These are phyloP conservation scores for Aspergillus heteromorphus DNA, from an alignment of 495 filamentous ascomycete genomes.

Conservation along the genomic window DNA sequence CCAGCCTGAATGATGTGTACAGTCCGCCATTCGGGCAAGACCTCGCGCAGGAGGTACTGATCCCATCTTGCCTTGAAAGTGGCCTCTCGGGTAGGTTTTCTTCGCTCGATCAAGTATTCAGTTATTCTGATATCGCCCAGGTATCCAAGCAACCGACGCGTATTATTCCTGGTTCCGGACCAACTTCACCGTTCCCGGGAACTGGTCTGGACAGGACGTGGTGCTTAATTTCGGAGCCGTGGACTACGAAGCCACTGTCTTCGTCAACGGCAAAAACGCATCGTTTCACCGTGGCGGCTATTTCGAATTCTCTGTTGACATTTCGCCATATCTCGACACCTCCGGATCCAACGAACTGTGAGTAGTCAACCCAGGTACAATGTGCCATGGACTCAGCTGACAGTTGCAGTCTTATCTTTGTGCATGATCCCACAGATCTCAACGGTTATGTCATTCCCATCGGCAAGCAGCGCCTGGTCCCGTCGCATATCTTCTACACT, in stretches of 20 bases:
- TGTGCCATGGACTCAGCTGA: background rate
- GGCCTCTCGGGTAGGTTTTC: slow-evolving; percentile 39
- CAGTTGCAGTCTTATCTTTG: slow-evolving; percentile 49
- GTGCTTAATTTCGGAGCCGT: slow-evolving; percentile 66
- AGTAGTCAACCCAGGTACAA: slow-evolving; percentile 7
- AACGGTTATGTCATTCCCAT: slow-evolving; percentile 52
- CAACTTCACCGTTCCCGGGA: slow-evolving; percentile 46
- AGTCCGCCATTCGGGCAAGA: slow-evolving; percentile 36
- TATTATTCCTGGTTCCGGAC: slow-evolving; percentile 59
- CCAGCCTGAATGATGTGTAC: slow-evolving; percentile 30
- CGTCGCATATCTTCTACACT: slow-evolving; percentile 63
- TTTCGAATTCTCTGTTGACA: slow-evolving; percentile 54
- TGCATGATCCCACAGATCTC: slow-evolving; percentile 59
- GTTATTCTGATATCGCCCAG: slow-evolving; percentile 20
- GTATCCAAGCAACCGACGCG: slow-evolving; percentile 43
- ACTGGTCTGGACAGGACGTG: slow-evolving; percentile 41
- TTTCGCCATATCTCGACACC: slow-evolving; percentile 43
- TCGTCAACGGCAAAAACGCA: slow-evolving; percentile 52
- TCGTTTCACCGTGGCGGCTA: slow-evolving; percentile 58
- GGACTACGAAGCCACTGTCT: slow-evolving; percentile 62
- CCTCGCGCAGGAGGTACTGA: slow-evolving; percentile 46
- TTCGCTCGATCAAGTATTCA: too few species aligned
- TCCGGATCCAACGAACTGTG: slow-evolving; percentile 49
- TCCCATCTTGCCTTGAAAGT: slow-evolving; percentile 63
- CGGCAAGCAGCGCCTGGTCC: slow-evolving; percentile 56